phyloP scores from a whole-genome alignment of 164 flowering plant genomes.

The Echeveria elegans region DNA sequence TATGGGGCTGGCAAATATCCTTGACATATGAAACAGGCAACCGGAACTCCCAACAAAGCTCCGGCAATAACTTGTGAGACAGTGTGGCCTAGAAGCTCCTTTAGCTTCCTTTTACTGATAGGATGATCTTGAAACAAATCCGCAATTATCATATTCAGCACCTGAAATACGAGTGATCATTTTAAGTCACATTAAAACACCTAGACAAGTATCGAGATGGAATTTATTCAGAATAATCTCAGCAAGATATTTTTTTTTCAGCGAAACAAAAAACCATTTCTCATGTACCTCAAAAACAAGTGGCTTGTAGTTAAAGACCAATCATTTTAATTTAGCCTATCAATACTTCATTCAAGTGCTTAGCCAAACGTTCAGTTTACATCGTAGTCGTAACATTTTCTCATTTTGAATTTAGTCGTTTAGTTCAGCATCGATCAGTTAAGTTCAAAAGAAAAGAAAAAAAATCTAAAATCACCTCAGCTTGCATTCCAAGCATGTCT shows the following conservation, averaged over 20 bases:
- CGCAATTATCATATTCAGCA: slow-evolving; percentile 73
- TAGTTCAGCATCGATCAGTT: too few relatives aligned
- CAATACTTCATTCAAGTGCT: background rate
- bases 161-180: slow-evolving; percentile 26
- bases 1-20: slow-evolving; percentile 10
- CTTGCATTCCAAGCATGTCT: slow-evolving; percentile 95
- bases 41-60: slow-evolving; percentile 69
- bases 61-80: slow-evolving; percentile 91
- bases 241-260: background rate
- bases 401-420: background rate
- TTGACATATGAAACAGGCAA: slow-evolving; percentile 69
- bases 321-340: too few relatives aligned
- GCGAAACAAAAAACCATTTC: too few relatives aligned
- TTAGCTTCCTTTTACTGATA: slow-evolving; percentile 83
- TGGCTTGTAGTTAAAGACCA: too few relatives aligned
- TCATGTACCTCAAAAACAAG: too few relatives aligned
- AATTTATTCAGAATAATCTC: background rate
- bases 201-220: background rate
- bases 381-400: too few relatives aligned
- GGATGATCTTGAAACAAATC: slow-evolving; percentile 95
- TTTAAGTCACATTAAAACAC: too few relatives aligned
- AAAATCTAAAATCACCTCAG: slow-evolving; percentile 47
- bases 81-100: slow-evolving; percentile 94
- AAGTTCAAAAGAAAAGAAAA: background rate
- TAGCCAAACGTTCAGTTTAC: too few relatives aligned